Conservation (phyloP, 2,329 filamentous ascomycete genomes). For the Pleomassaria siparia region DNA sequence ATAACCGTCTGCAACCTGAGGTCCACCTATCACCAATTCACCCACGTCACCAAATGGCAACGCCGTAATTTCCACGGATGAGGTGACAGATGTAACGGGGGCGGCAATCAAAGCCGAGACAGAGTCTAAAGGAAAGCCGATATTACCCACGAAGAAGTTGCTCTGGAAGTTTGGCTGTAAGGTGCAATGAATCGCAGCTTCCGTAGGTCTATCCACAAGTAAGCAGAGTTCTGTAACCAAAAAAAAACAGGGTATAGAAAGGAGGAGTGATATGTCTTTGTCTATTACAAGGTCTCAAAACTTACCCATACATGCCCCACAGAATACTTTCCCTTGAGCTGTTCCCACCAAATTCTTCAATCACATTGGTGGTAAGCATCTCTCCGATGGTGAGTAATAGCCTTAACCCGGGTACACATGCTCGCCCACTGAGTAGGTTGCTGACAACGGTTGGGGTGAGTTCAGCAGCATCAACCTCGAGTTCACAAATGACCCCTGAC, state of each 20-base stretch:
- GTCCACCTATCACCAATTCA: constrained; percentile 79
- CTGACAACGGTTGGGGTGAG: constrained; percentile 85
- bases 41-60: constrained; percentile 69
- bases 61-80: constrained; percentile 48
- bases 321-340: constrained; percentile 62
- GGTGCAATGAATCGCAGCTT: constrained; percentile 89
- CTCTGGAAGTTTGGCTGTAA: constrained; percentile 65
- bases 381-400: constrained; percentile 86
- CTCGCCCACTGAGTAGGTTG: constrained; percentile 69
- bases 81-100: constrained; percentile 34
- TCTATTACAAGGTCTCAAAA: too few relatives aligned
- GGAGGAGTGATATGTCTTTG: too few relatives aligned
- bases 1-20: constrained; percentile 78
- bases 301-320: constrained; percentile 84
- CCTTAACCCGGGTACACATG: constrained; percentile 66
- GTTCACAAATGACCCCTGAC: constrained; percentile 62
- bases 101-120: constrained; percentile 75
- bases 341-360: constrained; percentile 74
- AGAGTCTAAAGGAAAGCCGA: constrained; percentile 77
- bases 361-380: constrained; percentile 78
- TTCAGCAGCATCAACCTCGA: constrained; percentile 81
- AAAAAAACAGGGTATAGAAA: neutral
- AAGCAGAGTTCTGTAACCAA: neutral
- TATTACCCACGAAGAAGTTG: constrained; percentile 63
- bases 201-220: constrained; percentile 61